These are phyloP conservation scores for Dictyostelium intermedium DNA, from an alignment of 78 protist species.

Conservation along the genomic window DNA sequence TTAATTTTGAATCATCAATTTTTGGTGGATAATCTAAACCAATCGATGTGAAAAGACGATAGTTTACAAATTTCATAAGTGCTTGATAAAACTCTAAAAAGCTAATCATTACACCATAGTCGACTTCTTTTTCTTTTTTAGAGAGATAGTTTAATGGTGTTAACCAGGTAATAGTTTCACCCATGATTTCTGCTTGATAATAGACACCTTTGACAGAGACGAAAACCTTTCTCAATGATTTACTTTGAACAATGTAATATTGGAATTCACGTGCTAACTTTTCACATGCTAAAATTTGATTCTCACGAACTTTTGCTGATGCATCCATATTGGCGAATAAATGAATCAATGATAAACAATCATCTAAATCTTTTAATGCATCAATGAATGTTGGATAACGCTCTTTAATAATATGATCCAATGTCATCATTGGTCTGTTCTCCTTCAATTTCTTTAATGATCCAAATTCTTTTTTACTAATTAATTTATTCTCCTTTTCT, in stretches of 20 bases:
- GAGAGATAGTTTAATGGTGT: conserved; percentile 91
- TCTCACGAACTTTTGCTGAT: conserved; percentile 35
- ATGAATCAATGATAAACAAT: conserved; percentile 90
- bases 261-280: conserved; percentile 83
- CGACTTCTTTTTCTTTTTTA: conserved; percentile 82
- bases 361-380: conserved; percentile 97
- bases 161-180: conserved; percentile 94
- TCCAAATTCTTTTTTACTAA: conserved; percentile 28
- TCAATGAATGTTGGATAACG: conserved; percentile 96
- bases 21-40: conserved; percentile 90
- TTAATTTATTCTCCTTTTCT: conserved; percentile 20
- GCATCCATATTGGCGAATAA: conserved; percentile 88
- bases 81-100: conserved; percentile 93
- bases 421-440: conserved; percentile 14
- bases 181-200: conserved; percentile 93
- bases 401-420: conserved; percentile 77
- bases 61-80: conserved; percentile 91
- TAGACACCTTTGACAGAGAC: conserved; percentile 97
- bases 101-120: conserved; percentile 90
- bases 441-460: conserved; percentile 19
- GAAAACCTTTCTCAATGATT: conserved; percentile 89
- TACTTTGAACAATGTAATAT: conserved; percentile 61
- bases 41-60: conserved; percentile 74
- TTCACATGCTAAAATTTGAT: conserved; percentile 55
- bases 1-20: neutral